phyloP scores from a whole-genome alignment of 2,329 filamentous ascomycete genomes.

The Phyllachora maydis region DNA sequence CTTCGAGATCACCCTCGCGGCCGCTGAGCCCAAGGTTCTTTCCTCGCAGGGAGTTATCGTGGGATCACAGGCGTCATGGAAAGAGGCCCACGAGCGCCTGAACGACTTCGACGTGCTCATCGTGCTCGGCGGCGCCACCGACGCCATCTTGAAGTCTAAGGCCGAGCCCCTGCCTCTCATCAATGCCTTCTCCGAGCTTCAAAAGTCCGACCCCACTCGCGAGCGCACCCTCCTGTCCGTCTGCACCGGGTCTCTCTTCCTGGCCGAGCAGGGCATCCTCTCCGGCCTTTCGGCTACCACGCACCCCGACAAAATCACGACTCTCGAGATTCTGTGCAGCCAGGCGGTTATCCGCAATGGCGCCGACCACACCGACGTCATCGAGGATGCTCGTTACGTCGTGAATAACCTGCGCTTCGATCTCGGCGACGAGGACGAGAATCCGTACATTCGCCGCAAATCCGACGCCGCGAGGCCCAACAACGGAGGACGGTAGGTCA shows the following conservation, averaged over 20 bases:
- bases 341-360: constrained; percentile 49
- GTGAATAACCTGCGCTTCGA: constrained; percentile 86
- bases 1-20: constrained; percentile 35
- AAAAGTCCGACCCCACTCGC: constrained; percentile 57
- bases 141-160: constrained; percentile 44
- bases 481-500: no score
- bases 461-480: constrained; percentile 35
- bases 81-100: constrained; percentile 54
- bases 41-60: constrained; percentile 46
- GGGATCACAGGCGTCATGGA: constrained; percentile 56
- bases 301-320: constrained; percentile 62
- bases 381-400: constrained; percentile 65
- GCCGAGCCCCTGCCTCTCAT: constrained; percentile 51
- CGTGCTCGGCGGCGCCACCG: constrained; percentile 50
- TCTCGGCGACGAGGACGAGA: constrained; percentile 61
- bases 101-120: constrained; percentile 64
- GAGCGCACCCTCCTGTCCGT: constrained; percentile 68
- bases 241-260: constrained; percentile 60
- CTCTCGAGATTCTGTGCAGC: constrained; percentile 64
- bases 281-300: constrained; percentile 65
- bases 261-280: constrained; percentile 58
- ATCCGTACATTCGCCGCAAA: constrained; percentile 64
- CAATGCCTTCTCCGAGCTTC: constrained; percentile 56
- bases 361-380: constrained; percentile 60
- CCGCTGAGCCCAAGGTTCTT: constrained; percentile 29